Evolutionary conservation across 2,329 filamentous ascomycete species (phyloP).

Genomic region (Dactylonectria macrodidyma): DNA sequence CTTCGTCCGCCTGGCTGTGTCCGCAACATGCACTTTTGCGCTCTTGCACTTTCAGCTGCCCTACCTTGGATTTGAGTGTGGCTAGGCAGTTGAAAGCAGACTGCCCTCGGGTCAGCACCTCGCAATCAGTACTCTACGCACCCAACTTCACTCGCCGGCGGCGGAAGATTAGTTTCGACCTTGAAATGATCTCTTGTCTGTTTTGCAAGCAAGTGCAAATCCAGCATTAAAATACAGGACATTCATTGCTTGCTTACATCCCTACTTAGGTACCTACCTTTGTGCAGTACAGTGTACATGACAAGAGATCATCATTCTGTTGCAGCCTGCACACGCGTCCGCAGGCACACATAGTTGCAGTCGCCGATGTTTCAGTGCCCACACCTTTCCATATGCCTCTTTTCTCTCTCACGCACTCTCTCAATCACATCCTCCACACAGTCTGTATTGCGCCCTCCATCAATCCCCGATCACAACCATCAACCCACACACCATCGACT

Average conservation of each 20-base stretch:
- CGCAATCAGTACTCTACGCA: background rate
- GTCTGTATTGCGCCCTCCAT: background rate
- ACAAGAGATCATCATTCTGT: too few species aligned
- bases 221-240: background rate
- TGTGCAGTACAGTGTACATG: background rate
- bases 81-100: background rate
- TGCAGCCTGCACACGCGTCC: constrained; percentile 2
- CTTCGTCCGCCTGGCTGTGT: background rate
- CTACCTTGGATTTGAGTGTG: background rate
- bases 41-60: background rate
- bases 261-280: too few species aligned
- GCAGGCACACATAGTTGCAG: background rate
- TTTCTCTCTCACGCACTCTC: background rate
- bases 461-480: constrained; percentile 21
- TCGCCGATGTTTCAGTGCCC: constrained; percentile 6
- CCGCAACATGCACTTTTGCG: background rate
- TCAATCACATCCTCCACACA: background rate
- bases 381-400: background rate
- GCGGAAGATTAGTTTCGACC: background rate
- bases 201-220: background rate
- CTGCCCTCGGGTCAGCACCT: background rate
- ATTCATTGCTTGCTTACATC: background rate
- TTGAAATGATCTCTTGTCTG: background rate
- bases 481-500: background rate
- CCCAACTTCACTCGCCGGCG: background rate